These are phyloP conservation scores for Flueggea neowawraea DNA, from an alignment of 441 rosid genomes.

Conservation along the genomic window DNA sequence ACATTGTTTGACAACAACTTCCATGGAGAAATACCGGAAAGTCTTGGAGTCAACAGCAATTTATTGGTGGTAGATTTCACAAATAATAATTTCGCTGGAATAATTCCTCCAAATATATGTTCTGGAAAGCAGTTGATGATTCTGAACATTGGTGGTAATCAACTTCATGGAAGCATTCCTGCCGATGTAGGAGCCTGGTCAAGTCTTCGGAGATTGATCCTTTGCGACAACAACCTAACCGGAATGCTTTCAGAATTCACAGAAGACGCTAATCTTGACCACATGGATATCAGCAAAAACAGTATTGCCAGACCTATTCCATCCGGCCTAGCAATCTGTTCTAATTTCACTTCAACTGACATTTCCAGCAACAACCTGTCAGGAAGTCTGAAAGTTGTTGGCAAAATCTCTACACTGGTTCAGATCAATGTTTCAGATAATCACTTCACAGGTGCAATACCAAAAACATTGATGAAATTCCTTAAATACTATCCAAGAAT, in stretches of 20 bases:
- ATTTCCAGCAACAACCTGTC: conserved; percentile 63
- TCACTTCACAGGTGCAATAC: conserved; percentile 69
- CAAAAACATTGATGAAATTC: conserved; percentile 34
- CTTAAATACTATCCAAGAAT: conserved; percentile 36
- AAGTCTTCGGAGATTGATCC: conserved; percentile 56
- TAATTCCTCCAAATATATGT: conserved; percentile 70
- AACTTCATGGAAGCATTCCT: conserved; percentile 58
- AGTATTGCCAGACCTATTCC: conserved; percentile 57
- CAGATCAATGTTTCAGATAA: conserved; percentile 57
- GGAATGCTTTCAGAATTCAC: conserved; percentile 58
- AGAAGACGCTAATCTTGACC: conserved; percentile 31
- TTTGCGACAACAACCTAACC: conserved; percentile 42
- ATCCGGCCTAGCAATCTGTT: conserved; percentile 48
- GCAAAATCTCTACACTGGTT: conserved; percentile 31
- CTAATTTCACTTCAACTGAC: conserved; percentile 41
- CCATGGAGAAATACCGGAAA: conserved; percentile 52
- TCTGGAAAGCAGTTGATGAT: conserved; percentile 39
- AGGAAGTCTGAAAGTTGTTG: conserved; percentile 48
- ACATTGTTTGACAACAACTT: conserved; percentile 49
- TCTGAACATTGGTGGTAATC: conserved; percentile 58
- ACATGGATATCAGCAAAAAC: conserved; percentile 50
- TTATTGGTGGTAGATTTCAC: conserved; percentile 56
- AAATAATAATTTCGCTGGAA: conserved; percentile 50
- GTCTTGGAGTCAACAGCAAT: conserved; percentile 65
- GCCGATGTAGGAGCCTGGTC: too few species aligned